These are phyloP conservation scores for Chlorella sp. DNA, from an alignment of 139 green algal genomes.

Conservation along the genomic window DNA sequence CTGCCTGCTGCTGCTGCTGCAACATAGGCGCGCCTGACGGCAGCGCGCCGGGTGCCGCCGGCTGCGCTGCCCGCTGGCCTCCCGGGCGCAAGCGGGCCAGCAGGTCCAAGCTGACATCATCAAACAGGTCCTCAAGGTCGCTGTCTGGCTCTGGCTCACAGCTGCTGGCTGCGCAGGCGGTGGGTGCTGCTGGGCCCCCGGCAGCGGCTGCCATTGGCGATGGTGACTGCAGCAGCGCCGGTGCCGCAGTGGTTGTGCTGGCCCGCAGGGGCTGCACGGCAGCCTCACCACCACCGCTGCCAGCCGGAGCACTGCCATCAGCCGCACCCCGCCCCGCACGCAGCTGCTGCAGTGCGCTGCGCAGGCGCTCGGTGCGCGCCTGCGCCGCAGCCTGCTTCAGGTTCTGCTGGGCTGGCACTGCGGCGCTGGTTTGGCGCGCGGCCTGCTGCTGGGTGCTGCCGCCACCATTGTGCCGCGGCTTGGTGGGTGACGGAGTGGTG, in stretches of 20 bases:
- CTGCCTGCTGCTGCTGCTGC: not conserved
- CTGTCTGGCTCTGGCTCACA: not conserved
- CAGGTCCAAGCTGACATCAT: conserved; percentile 17
- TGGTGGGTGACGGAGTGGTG: not conserved
- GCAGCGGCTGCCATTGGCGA: not conserved
- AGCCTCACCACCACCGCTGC: too few species aligned
- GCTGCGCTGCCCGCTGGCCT: too few species aligned
- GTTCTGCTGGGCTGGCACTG: too few species aligned
- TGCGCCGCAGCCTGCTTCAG: not conserved
- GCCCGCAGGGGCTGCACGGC: too few species aligned
- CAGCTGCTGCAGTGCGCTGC: conserved; percentile 22
- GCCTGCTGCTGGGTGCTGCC: not conserved
- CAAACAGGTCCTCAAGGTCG: conserved; percentile 15
- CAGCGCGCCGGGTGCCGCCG: not conserved
- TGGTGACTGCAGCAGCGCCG: not conserved
- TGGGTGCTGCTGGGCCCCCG: not conserved
- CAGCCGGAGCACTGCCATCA: not conserved
- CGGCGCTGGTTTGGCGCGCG: not conserved
- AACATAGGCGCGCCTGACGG: not conserved
- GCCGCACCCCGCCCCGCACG: not conserved
- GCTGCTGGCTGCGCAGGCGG: not conserved
- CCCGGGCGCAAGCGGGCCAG: not conserved
- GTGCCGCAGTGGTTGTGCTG: not conserved
- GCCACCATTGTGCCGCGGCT: not conserved
- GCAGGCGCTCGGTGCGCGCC: conserved; percentile 14